These are phyloP conservation scores for Tetracladium setigerum DNA, from an alignment of 495 filamentous ascomycete species.

Conservation along the genomic window DNA sequence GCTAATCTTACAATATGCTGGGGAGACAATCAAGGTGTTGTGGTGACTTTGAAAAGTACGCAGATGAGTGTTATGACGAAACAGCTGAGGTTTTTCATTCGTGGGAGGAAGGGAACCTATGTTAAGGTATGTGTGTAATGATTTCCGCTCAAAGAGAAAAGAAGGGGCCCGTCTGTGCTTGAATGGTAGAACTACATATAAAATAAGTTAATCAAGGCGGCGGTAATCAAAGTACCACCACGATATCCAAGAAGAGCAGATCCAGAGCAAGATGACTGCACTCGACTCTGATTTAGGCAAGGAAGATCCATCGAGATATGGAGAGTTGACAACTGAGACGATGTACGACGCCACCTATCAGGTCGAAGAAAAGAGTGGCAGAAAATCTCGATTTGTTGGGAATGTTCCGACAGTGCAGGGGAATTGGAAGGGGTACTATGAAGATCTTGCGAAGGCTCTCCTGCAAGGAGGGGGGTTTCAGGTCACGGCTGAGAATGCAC, in stretches of 20 bases:
- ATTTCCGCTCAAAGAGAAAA: too few relatives aligned
- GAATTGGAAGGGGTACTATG: conserved; percentile 58
- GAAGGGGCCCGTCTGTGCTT: too few relatives aligned
- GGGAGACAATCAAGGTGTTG: conserved; percentile 25
- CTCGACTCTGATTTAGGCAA: conserved; percentile 39
- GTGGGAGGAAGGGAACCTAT: conserved; percentile 61
- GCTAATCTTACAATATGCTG: conserved; percentile 31
- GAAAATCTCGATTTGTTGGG: conserved; percentile 24
- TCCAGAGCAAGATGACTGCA: conserved; percentile 46
- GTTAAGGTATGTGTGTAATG: too few relatives aligned
- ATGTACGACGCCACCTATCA: conserved; percentile 20
- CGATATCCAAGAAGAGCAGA: conserved; percentile 61
- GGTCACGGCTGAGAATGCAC: conserved; percentile 53
- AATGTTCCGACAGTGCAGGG: conserved; percentile 33
- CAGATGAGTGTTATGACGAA: conserved; percentile 55
- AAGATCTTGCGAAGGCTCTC: conserved; percentile 46
- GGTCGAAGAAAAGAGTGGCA: conserved; percentile 17
- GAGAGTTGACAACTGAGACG: conserved; percentile 26
- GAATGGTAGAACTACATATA: too few relatives aligned
- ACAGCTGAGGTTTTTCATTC: conserved; percentile 60
- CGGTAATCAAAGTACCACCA: too few relatives aligned
- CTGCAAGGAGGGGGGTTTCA: conserved; percentile 30
- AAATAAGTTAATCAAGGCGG: too few relatives aligned
- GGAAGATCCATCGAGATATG: conserved; percentile 37
- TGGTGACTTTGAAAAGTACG: conserved; percentile 39